phyloP scores from a whole-genome alignment of 2,329 filamentous ascomycete species.

The Thielaviopsis ethacetica region DNA sequence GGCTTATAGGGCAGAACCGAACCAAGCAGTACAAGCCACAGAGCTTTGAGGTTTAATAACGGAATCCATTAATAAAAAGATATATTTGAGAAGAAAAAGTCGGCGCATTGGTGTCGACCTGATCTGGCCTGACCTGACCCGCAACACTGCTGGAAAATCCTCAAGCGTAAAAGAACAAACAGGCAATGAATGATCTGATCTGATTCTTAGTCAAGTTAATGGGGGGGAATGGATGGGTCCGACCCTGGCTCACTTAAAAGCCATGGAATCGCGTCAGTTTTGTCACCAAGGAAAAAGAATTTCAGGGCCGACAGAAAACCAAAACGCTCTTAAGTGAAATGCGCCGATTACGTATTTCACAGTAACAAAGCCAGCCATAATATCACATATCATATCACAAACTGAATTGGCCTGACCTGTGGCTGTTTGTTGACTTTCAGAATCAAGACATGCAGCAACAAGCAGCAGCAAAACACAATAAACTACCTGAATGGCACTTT shows the following conservation, averaged over 20 bases:
- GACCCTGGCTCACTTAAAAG: neutral
- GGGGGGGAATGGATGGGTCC: neutral
- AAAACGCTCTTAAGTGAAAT: neutral
- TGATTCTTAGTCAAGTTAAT: neutral
- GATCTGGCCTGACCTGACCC: too few relatives aligned
- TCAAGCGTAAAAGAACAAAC: neutral
- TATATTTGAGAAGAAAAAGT: too few relatives aligned
- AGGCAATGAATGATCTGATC: neutral
- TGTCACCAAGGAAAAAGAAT: neutral
- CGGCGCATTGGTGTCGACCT: neutral
- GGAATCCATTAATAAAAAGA: too few relatives aligned
- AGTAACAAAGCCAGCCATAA: neutral
- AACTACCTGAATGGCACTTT: too few relatives aligned
- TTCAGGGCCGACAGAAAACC: neutral
- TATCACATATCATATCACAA: neutral
- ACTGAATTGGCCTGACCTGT: neutral
- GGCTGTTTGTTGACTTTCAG: neutral
- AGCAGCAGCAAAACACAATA: neutral
- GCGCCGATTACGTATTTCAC: neutral
- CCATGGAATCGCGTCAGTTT: neutral
- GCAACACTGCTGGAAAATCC: neutral
- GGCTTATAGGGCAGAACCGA: too few relatives aligned
- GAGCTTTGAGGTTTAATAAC: too few relatives aligned
- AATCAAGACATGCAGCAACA: neutral
- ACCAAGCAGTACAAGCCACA: too few relatives aligned